Evolutionary conservation across 2,329 filamentous ascomycete species (phyloP).

Genomic region (Penicillium sp.): DNA sequence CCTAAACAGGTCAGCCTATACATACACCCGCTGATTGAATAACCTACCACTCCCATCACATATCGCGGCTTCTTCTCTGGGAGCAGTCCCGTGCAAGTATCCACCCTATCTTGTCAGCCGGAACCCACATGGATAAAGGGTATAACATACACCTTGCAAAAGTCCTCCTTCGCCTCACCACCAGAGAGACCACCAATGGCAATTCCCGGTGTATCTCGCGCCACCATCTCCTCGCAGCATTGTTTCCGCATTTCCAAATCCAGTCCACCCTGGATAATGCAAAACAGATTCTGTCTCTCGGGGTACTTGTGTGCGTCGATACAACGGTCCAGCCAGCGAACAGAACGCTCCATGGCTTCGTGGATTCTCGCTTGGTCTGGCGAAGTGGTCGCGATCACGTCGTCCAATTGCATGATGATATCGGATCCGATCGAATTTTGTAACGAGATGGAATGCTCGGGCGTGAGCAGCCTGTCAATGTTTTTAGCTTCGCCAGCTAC

Average conservation of each 20-base stretch:
- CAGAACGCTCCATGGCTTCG: slow-evolving; percentile 87
- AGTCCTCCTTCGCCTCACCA: slow-evolving; percentile 90
- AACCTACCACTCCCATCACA: slow-evolving; percentile 78
- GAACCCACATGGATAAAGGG: too few species aligned
- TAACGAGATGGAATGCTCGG: slow-evolving; percentile 89
- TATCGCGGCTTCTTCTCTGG: slow-evolving; percentile 92
- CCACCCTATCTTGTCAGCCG: slow-evolving; percentile 46
- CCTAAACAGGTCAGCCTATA: too few species aligned
- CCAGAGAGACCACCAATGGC: slow-evolving; percentile 92
- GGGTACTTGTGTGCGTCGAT: slow-evolving; percentile 81
- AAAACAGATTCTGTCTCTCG: slow-evolving; percentile 82
- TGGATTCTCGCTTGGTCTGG: slow-evolving; percentile 79
- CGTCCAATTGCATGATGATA: slow-evolving; percentile 99
- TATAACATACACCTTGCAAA: slow-evolving; percentile 68
- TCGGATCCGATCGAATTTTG: slow-evolving; percentile 97
- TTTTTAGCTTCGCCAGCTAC: too few species aligned
- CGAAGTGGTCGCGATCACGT: slow-evolving; percentile 92
- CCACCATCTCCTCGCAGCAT: slow-evolving; percentile 81
- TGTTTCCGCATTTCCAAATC: slow-evolving; percentile 75
- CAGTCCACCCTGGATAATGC: slow-evolving; percentile 93
- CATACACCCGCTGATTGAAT: too few species aligned
- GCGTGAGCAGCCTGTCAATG: slow-evolving; percentile 63
- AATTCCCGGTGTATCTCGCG: slow-evolving; percentile 84
- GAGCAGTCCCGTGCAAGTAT: slow-evolving; percentile 72
- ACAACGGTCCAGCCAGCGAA: slow-evolving; percentile 93